These are phyloP conservation scores for Chromera velia DNA, from an alignment of 73 alveolate genomes.

Conservation along the genomic window DNA sequence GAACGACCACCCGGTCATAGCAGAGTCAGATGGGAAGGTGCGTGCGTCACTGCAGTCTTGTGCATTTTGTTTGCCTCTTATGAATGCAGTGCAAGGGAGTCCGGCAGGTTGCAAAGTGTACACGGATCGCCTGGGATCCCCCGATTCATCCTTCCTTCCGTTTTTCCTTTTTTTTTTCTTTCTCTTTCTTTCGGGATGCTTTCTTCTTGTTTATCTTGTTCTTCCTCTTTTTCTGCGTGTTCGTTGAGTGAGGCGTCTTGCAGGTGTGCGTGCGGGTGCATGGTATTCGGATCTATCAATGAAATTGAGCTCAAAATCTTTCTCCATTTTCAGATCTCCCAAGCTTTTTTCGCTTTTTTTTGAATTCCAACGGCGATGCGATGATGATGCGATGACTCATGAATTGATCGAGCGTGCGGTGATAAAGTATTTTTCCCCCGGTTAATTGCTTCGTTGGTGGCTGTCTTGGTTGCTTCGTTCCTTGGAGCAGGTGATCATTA, in stretches of 20 bases:
- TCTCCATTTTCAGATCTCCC: not conserved
- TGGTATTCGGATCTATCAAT: no score
- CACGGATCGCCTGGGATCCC: no score
- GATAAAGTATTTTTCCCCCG: not conserved
- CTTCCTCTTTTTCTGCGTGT: no score
- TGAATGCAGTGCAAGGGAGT: no score
- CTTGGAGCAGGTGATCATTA: conserved; percentile 60
- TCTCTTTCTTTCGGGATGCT: not conserved
- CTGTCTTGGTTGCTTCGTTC: not conserved
- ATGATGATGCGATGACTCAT: not conserved
- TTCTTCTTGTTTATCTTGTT: no score
- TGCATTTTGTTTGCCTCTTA: no score
- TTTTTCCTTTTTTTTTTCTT: not conserved
- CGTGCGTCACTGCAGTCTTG: no score
- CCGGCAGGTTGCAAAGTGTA: no score
- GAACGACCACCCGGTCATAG: not conserved
- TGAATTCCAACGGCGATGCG: not conserved
- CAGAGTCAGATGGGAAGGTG: not conserved
- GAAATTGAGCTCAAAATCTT: not conserved
- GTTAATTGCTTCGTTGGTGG: not conserved
- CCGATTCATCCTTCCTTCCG: not conserved
- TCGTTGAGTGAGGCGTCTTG: no score
- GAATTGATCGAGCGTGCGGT: not conserved
- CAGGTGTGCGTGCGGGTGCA: no score
- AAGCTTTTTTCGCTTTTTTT: not conserved